Conservation (phyloP, 805 yeast species). For the Candida broadrunensis region DNA sequence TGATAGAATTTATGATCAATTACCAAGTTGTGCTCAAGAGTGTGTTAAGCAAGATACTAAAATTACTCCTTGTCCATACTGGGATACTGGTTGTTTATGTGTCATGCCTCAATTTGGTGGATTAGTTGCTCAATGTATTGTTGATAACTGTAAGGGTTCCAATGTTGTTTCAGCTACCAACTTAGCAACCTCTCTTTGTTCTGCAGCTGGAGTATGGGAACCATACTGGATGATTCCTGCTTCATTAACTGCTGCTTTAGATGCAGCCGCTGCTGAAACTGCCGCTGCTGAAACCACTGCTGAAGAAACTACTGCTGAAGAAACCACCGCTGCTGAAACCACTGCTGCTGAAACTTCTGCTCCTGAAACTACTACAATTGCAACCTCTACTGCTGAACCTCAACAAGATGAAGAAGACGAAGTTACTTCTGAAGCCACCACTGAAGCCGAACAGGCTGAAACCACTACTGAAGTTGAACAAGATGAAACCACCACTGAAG, state of each 20-base stretch:
- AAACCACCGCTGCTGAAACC: constrained; percentile 2
- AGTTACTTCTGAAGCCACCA: neutral
- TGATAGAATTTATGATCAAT: constrained; percentile 29
- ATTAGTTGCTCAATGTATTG: constrained; percentile 37
- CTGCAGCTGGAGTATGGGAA: constrained; percentile 28
- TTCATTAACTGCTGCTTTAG: constrained; percentile 18
- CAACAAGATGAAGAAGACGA: neutral
- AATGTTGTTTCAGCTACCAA: constrained; percentile 27
- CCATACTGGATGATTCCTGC: constrained; percentile 31
- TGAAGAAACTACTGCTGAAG: constrained; percentile 6
- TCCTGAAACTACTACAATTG: neutral
- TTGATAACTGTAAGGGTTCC: constrained; percentile 30
- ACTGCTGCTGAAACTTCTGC: neutral
- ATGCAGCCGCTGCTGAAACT: constrained; percentile 24
- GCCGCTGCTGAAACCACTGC: constrained; percentile 12
- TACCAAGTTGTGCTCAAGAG: constrained; percentile 35
- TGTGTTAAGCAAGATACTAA: constrained; percentile 32
- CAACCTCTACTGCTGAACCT: neutral
- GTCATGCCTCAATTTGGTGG: constrained; percentile 35
- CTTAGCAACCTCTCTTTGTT: constrained; percentile 31
- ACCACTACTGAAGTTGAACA: neutral
- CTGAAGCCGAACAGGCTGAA: neutral
- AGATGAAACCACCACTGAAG: neutral
- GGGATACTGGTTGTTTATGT: constrained; percentile 47
- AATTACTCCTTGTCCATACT: constrained; percentile 42